phyloP scores from a whole-genome alignment of 2,329 filamentous ascomycete genomes.

The Cadophora malorum region DNA sequence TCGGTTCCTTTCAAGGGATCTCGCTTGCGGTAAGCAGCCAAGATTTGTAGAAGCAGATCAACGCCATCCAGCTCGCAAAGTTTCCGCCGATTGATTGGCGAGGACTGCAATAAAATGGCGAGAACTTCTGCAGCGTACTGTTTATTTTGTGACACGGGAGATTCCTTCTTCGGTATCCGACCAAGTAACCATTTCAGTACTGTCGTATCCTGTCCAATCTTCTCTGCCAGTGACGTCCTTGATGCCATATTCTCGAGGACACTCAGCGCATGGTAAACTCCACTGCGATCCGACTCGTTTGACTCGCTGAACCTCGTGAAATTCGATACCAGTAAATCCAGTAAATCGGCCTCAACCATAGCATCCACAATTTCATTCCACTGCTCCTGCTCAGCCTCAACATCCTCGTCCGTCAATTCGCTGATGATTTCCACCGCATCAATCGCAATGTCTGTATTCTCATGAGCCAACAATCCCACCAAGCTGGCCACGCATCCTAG shows the following conservation, averaged over 20 bases:
- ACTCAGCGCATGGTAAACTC: conserved; percentile 84
- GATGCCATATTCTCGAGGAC: conserved; percentile 89
- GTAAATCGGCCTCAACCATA: conserved; percentile 70
- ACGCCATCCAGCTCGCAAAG: conserved; percentile 73
- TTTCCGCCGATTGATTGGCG: conserved; percentile 66
- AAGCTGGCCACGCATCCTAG: conserved; percentile 76
- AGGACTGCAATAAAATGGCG: conserved; percentile 84
- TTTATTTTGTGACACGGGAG: conserved; percentile 82
- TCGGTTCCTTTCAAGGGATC: conserved; percentile 86
- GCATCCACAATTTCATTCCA: conserved; percentile 79
- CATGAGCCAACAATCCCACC: conserved; percentile 84
- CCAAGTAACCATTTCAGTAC: conserved; percentile 79
- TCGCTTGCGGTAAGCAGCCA: conserved; percentile 82
- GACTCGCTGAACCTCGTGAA: conserved; percentile 80
- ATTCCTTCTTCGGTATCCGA: conserved; percentile 74
- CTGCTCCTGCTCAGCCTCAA: conserved; percentile 78
- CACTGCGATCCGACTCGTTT: conserved; percentile 76
- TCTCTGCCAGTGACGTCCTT: conserved; percentile 69
- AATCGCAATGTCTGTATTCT: conserved; percentile 97
- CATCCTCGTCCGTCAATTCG: conserved; percentile 93
- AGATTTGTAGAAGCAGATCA: conserved; percentile 80
- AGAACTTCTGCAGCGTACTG: conserved; percentile 94
- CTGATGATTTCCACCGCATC: conserved; percentile 86
- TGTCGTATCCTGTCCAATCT: conserved; percentile 70
- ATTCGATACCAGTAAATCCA: conserved; percentile 78